These are phyloP conservation scores for Theobroma grandiflorum DNA, from an alignment of 441 rosid genomes.

Conservation along the genomic window DNA sequence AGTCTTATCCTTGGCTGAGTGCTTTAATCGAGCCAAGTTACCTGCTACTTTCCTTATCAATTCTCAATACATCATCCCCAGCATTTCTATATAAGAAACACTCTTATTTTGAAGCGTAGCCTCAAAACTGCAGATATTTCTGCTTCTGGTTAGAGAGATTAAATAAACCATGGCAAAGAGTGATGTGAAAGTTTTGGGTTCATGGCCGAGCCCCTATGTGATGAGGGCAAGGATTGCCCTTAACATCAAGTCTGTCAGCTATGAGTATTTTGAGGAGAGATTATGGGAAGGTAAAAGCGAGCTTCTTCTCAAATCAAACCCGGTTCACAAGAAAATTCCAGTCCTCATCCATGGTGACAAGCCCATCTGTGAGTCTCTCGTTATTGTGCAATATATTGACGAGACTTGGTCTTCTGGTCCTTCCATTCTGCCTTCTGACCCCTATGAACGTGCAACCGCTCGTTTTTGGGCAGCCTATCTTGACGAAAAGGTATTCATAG, in stretches of 20 bases:
- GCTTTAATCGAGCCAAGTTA: too few species aligned
- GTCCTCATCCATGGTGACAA: slow-evolving; percentile 70
- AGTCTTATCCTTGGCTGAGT: too few species aligned
- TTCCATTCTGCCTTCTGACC: slow-evolving; percentile 68
- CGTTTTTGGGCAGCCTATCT: slow-evolving; percentile 76
- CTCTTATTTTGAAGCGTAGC: too few species aligned
- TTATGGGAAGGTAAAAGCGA: slow-evolving; percentile 58
- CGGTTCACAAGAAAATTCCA: slow-evolving; percentile 81
- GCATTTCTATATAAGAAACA: too few species aligned
- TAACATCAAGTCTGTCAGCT: slow-evolving; percentile 64
- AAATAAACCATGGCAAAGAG: slow-evolving; percentile 1
- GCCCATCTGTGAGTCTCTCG: slow-evolving; percentile 72
- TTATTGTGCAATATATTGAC: slow-evolving; percentile 76
- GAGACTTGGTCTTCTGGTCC: slow-evolving; percentile 74
- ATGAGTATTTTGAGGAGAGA: slow-evolving; percentile 64
- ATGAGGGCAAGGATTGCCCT: slow-evolving; percentile 75
- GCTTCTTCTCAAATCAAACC: slow-evolving; percentile 76
- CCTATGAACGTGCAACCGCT: slow-evolving; percentile 63
- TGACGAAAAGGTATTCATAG: slow-evolving; percentile 62
- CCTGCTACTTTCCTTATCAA: too few species aligned
- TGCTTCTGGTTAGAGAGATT: not conserved
- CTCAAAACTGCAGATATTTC: too few species aligned
- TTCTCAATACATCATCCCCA: too few species aligned
- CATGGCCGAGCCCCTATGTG: slow-evolving; percentile 79
- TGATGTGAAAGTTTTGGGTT: slow-evolving; percentile 64